These are phyloP conservation scores for Debaryomyces psychrophilus DNA, from an alignment of 1,139 yeast species.

Conservation along the genomic window DNA sequence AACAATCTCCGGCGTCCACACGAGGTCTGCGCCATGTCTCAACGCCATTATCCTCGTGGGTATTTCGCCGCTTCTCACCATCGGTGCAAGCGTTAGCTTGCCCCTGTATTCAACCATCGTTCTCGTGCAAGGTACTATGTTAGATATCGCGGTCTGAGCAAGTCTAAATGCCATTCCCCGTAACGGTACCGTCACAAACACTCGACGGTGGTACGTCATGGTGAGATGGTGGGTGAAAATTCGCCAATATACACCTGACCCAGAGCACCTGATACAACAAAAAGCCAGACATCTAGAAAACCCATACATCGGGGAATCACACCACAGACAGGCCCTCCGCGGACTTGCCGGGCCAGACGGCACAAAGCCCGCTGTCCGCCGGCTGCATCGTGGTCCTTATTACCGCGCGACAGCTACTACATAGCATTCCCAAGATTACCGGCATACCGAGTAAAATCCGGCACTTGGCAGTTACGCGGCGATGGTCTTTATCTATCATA, in stretches of 20 bases:
- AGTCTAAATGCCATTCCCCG: background rate
- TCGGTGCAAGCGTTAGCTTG: conserved; percentile 86
- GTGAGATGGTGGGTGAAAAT: background rate
- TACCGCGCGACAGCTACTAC: too few species aligned
- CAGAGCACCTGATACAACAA: background rate
- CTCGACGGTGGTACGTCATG: background rate
- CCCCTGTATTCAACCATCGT: conserved; percentile 43
- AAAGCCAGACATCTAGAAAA: background rate
- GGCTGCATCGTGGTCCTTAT: too few species aligned
- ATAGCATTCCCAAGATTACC: conserved; percentile 5
- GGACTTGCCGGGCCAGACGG: too few species aligned
- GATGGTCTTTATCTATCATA: background rate
- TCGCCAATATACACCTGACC: background rate
- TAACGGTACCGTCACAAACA: background rate
- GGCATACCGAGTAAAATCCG: background rate
- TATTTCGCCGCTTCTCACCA: conserved; percentile 94
- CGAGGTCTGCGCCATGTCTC: conserved; percentile 86
- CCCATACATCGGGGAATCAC: too few species aligned
- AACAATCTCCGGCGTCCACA: conserved; percentile 94
- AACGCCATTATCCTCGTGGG: conserved; percentile 83
- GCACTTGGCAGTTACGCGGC: conserved; percentile 5
- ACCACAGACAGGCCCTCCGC: too few species aligned
- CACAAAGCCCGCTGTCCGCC: too few species aligned
- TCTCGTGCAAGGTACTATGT: background rate
- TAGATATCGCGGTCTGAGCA: conserved; percentile 1